Evolutionary conservation across 805 yeast genomes (phyloP).

Genomic region (Tetrapisispora pingtungensis): DNA sequence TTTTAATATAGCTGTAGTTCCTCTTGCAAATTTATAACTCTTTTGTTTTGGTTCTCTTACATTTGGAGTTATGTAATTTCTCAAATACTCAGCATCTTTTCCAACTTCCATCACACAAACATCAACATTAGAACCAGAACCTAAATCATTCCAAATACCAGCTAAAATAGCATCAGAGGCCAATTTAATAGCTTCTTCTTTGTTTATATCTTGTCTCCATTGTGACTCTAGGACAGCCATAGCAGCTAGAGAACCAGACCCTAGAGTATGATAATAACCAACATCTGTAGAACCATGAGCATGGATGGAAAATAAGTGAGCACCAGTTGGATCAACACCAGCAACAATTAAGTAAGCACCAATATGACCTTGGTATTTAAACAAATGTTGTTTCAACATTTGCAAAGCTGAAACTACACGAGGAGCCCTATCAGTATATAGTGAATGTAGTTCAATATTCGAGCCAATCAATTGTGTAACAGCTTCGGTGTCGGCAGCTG

Average conservation of each 20-base stretch:
- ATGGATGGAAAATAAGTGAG: conserved; percentile 84
- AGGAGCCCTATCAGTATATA: conserved; percentile 77
- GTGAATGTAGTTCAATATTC: conserved; percentile 80
- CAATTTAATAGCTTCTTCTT: conserved; percentile 83
- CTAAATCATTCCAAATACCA: conserved; percentile 98
- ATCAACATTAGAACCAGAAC: conserved; percentile 97
- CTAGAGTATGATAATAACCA: conserved; percentile 85
- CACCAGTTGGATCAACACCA: conserved; percentile 93
- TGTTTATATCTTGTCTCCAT: conserved; percentile 70
- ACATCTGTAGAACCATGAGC: conserved; percentile 98
- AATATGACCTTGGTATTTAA: conserved; percentile 93
- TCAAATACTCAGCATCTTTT: conserved; percentile 70
- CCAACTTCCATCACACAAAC: conserved; percentile 94
- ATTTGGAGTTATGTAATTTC: conserved; percentile 89
- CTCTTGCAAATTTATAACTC: conserved; percentile 78
- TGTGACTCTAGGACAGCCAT: conserved; percentile 92
- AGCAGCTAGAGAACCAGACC: conserved; percentile 96
- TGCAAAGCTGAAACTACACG: conserved; percentile 90
- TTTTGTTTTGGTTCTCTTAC: conserved; percentile 71
- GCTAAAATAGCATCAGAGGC: conserved; percentile 92
- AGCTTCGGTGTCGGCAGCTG: conserved; percentile 99
- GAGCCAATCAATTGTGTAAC: conserved; percentile 90
- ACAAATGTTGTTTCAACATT: conserved; percentile 87
- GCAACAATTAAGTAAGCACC: conserved; percentile 98
- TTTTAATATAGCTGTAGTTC: conserved; percentile 82